Evolutionary conservation across 2,329 filamentous ascomycete genomes (phyloP).

Genomic region (Pezicula radicicola): DNA sequence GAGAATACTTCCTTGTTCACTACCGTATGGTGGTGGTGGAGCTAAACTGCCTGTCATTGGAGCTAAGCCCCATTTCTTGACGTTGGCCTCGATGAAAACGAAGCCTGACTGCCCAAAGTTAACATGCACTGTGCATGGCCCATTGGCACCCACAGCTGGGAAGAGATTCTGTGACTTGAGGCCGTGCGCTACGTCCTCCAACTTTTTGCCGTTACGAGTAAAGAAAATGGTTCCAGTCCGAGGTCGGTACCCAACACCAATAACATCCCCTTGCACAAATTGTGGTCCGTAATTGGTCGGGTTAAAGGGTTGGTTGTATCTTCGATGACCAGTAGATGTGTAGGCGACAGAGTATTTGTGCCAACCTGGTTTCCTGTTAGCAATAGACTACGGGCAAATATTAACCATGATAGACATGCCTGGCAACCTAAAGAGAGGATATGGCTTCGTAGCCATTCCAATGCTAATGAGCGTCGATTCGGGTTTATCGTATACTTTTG

Average conservation of each 20-base stretch:
- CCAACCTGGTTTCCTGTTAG: constrained; percentile 55
- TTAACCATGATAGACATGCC: constrained; percentile 52
- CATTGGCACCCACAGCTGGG: constrained; percentile 93
- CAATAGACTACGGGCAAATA: background rate
- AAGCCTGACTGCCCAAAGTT: constrained; percentile 98
- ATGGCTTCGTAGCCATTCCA: constrained; percentile 94
- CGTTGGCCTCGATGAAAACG: constrained; percentile 98
- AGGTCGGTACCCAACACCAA: constrained; percentile 92
- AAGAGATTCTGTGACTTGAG: constrained; percentile 97
- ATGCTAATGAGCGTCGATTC: constrained; percentile 84
- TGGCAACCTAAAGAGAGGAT: constrained; percentile 89
- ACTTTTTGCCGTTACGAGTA: constrained; percentile 94
- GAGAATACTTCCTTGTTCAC: constrained; percentile 93
- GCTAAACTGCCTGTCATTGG: constrained; percentile 94
- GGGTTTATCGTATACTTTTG: constrained; percentile 97
- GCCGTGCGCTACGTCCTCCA: constrained; percentile 91
- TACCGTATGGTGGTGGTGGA: constrained; percentile 93
- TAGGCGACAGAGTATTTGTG: constrained; percentile 94
- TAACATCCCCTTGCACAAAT: constrained; percentile 89
- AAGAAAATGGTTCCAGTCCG: constrained; percentile 96
- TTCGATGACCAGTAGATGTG: constrained; percentile 79
- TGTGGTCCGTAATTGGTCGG: constrained; percentile 77
- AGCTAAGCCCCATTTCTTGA: constrained; percentile 98
- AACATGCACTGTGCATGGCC: constrained; percentile 88
- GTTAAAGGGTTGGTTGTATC: constrained; percentile 89